Evolutionary conservation across 768 basidiomycete genomes (phyloP), one percentile per base, ranked within the genome.

Genomic region (Lactarius sanguifluus): DNA sequence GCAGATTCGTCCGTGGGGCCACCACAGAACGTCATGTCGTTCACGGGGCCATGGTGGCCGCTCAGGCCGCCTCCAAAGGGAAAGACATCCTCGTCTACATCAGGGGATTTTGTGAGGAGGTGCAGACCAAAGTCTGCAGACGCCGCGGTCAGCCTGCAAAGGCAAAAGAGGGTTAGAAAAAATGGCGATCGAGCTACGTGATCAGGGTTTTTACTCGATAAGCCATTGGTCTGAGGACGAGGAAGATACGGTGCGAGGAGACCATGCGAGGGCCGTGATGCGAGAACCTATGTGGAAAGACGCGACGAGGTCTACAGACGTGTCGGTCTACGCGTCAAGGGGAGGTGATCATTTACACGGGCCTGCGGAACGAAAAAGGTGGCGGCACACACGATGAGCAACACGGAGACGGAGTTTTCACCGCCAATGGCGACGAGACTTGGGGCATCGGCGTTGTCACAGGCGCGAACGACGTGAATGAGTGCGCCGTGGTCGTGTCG

Each of bases 231-330:
- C 86, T 61, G 82, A 82, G 23, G 77, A 76, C 16, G 85, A 83
- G 3, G 91, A 89, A 6, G 92, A 93, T 7, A 85, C 77, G 8
- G 89, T 80, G 15, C 81, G 78, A 47, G 90, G 81, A 2, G 92
- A 93, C 88, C 90, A 94, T 3, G 92, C 90, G 16, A 94, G 75
- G 5, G 92, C 84, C 3, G 89, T 91, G 52, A 90, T 81, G 59
- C 85, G 81, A 12, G 82, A 80, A 23, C 92, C 91, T 52, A 93
- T 76, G 76, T 90, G 83, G 72, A 93, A 93, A 23, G 85, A 85
- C 54, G 90, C 90, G 71, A 94, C 71, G 41, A 77, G 78, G 65
- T 78, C 79, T 72, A 76, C 82, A 20, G 79, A 76, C 0, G 81
- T 70, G 43, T 72, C 65, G 75, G 70, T 79, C 76, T 71, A 75